Evolutionary conservation across 1,284 basidiomycete genomes (phyloP).

Genomic region (Malassezia psittaci): DNA sequence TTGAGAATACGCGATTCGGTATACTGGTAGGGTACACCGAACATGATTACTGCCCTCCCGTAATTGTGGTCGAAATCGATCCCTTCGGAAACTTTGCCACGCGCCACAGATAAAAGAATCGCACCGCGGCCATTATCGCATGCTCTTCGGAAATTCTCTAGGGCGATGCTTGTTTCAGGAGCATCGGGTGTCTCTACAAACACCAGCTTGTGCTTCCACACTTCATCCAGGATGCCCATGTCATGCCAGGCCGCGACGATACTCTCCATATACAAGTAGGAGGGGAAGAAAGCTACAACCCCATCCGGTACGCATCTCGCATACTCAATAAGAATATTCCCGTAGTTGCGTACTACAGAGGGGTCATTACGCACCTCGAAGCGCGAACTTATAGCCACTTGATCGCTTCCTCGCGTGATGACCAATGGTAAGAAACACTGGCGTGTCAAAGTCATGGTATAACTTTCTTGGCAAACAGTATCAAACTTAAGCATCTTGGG

Average conservation of each 20-base stretch:
- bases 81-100: slow-evolving; percentile 98
- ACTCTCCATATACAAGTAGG: slow-evolving; percentile 99
- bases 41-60: slow-evolving; percentile 98
- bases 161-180: slow-evolving; percentile 92
- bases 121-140: slow-evolving; percentile 98
- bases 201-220: slow-evolving; percentile 98
- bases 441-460: slow-evolving; percentile 92
- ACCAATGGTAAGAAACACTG: slow-evolving; percentile 97
- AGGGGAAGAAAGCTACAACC: slow-evolving; percentile 99
- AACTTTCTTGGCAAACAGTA: slow-evolving; percentile 90
- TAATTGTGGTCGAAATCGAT: slow-evolving; percentile 98
- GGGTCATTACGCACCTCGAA: slow-evolving; percentile 99
- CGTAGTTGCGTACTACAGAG: slow-evolving; percentile 96
- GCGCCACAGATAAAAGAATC: slow-evolving; percentile 87
- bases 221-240: slow-evolving; percentile 98
- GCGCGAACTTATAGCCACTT: slow-evolving; percentile 95
- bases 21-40: slow-evolving; percentile 97
- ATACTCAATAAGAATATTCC: slow-evolving; percentile 94
- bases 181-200: slow-evolving; percentile 99
- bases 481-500: slow-evolving; percentile 99
- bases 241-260: slow-evolving; percentile 99
- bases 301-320: slow-evolving; percentile 96
- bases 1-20: slow-evolving; percentile 96
- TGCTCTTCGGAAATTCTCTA: slow-evolving; percentile 94
- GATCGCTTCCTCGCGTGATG: slow-evolving; percentile 93